These are phyloP conservation scores for Aspergillus haitiensis DNA, from an alignment of 495 filamentous ascomycete genomes.

Conservation along the genomic window DNA sequence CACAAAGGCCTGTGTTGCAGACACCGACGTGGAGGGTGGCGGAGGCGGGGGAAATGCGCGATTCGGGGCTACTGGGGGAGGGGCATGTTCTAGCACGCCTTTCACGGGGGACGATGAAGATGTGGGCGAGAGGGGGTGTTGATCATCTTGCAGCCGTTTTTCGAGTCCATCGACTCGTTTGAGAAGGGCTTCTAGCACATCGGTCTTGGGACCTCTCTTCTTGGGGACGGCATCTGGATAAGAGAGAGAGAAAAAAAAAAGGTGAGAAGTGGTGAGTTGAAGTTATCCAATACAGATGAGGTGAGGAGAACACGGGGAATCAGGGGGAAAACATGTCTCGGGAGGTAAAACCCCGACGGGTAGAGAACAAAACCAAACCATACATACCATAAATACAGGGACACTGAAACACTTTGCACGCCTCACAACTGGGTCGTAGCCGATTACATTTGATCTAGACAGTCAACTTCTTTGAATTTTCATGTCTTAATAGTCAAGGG, in stretches of 20 bases:
- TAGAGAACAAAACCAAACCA: slow-evolving; percentile 5
- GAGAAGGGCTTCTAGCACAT: slow-evolving; percentile 78
- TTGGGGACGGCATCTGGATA: slow-evolving; percentile 79
- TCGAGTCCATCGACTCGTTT: slow-evolving; percentile 84
- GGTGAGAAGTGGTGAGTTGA: too few relatives aligned
- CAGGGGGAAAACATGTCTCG: too few relatives aligned
- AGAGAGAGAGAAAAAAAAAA: background rate
- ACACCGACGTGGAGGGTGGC: slow-evolving; percentile 22
- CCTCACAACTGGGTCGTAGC: slow-evolving; percentile 77
- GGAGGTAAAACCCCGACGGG: background rate
- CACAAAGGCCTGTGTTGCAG: slow-evolving; percentile 1
- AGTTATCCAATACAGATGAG: background rate
- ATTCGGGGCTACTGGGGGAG: background rate
- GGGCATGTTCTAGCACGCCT: slow-evolving; percentile 19
- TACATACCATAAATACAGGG: slow-evolving; percentile 81
- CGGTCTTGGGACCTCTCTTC: slow-evolving; percentile 85
- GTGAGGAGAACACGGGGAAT: background rate
- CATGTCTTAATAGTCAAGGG: background rate
- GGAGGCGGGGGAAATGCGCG: slow-evolving; percentile 9
- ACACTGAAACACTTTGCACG: slow-evolving; percentile 84
- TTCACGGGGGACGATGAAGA: slow-evolving; percentile 36
- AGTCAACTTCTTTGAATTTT: slow-evolving; percentile 4
- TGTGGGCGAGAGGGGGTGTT: slow-evolving; percentile 51
- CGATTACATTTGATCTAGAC: slow-evolving; percentile 86
- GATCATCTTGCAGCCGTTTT: slow-evolving; percentile 69